Conservation (phyloP, 169 alveolate genomes). For the Theileria annulata region DNA sequence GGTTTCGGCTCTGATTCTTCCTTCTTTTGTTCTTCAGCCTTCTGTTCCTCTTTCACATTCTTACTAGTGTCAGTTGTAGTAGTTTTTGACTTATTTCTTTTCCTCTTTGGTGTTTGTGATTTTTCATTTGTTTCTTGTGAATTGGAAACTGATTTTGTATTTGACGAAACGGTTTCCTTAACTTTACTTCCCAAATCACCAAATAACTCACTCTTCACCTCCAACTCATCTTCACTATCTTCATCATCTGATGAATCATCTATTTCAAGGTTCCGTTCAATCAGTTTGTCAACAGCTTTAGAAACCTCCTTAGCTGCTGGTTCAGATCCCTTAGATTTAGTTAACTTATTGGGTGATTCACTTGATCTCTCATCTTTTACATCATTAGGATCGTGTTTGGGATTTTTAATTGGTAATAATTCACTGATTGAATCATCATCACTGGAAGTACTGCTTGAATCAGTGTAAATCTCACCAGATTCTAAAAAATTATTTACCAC, state of each 20-base stretch:
- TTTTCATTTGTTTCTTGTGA: neutral
- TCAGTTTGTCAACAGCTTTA: neutral
- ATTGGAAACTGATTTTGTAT: neutral
- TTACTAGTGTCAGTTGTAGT: neutral
- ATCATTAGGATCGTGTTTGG: neutral
- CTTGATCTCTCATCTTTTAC: neutral
- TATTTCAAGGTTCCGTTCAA: constrained; percentile 1
- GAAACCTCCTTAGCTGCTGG: neutral
- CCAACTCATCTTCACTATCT: neutral
- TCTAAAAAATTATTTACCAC: constrained; percentile 15
- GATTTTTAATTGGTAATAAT: neutral
- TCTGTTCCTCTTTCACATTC: neutral
- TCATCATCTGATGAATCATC: constrained; percentile 4
- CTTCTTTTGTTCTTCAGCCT: neutral
- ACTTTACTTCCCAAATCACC: neutral
- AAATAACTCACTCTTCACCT: neutral
- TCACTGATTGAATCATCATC: constrained; percentile 47
- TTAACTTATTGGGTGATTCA: neutral
- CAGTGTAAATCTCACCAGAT: constrained; percentile 30
- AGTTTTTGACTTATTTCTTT: neutral
- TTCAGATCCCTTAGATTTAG: constrained; percentile 5
- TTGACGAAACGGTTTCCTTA: neutral
- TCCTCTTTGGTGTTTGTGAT: neutral
- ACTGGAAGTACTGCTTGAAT: constrained; percentile 18
- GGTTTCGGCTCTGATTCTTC: constrained; percentile 7